Evolutionary conservation across 2,329 filamentous ascomycete genomes (phyloP).

Genomic region (Talaromyces sp.): DNA sequence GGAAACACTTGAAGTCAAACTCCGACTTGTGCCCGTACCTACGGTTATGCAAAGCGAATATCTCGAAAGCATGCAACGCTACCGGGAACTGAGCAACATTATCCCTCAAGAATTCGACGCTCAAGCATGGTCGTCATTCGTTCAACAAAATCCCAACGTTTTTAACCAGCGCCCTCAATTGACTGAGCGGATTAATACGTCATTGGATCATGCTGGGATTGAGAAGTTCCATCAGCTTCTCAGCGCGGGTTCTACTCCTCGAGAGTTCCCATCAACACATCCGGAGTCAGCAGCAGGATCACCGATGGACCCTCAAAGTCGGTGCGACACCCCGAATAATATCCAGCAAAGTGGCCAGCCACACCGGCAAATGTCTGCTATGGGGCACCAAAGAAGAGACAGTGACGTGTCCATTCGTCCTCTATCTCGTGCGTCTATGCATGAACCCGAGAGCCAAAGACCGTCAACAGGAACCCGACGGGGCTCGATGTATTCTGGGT

Average conservation of each 20-base stretch:
- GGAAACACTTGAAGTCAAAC: constrained; percentile 88
- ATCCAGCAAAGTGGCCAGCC: constrained; percentile 20
- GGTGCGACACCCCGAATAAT: constrained; percentile 34
- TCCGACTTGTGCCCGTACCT: constrained; percentile 76
- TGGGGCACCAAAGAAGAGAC: constrained; percentile 21
- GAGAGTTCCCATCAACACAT: constrained; percentile 32
- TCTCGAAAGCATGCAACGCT: constrained; percentile 56
- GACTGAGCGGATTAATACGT: constrained; percentile 20
- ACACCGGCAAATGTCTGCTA: constrained; percentile 22
- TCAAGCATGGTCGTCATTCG: constrained; percentile 72
- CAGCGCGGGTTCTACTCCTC: constrained; percentile 40
- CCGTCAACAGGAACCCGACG: constrained; percentile 24
- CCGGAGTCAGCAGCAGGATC: constrained; percentile 38
- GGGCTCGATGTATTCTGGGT: constrained; percentile 50
- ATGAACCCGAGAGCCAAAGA: constrained; percentile 28
- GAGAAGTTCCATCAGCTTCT: constrained; percentile 42
- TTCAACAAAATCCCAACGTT: constrained; percentile 63
- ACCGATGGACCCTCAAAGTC: constrained; percentile 27
- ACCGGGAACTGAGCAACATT: constrained; percentile 54
- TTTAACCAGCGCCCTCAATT: constrained; percentile 22
- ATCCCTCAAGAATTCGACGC: constrained; percentile 62
- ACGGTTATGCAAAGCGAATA: constrained; percentile 60
- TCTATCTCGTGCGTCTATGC: constrained; percentile 56
- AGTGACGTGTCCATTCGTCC: constrained; percentile 51
- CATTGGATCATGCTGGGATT: constrained; percentile 39